Evolutionary conservation across 495 filamentous ascomycete species (phyloP).

Genomic region (Podospora conica): DNA sequence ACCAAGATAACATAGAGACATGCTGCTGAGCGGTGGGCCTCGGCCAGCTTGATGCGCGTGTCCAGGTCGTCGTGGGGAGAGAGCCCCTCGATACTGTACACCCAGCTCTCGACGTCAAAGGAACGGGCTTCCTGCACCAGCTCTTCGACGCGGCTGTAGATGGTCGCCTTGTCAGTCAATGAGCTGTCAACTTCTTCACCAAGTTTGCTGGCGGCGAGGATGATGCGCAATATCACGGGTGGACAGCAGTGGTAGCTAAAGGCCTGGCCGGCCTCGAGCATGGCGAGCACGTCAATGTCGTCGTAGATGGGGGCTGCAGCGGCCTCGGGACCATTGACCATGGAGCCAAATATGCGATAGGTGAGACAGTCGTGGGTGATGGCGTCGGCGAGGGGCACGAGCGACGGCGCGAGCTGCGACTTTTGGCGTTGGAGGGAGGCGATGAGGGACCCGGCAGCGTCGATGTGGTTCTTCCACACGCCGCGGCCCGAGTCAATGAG

Average conservation of each 20-base stretch:
- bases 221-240: slow-evolving; percentile 32
- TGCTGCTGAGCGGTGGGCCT: slow-evolving; percentile 41
- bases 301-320: slow-evolving; percentile 8
- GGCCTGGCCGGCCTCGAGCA: slow-evolving; percentile 37
- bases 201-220: slow-evolving; percentile 32
- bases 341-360: slow-evolving; percentile 36
- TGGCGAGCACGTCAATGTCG: slow-evolving; percentile 26
- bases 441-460: slow-evolving; percentile 43
- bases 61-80: slow-evolving; percentile 24
- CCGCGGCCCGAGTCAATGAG: slow-evolving; percentile 51
- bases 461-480: slow-evolving; percentile 50
- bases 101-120: slow-evolving; percentile 35
- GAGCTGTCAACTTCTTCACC: slow-evolving; percentile 15
- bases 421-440: slow-evolving; percentile 18
- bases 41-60: slow-evolving; percentile 38
- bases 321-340: slow-evolving; percentile 18
- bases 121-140: slow-evolving; percentile 27
- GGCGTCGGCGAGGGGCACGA: slow-evolving; percentile 33
- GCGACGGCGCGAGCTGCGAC: slow-evolving; percentile 23
- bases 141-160: slow-evolving; percentile 10
- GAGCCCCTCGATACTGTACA: slow-evolving; percentile 31
- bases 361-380: slow-evolving; percentile 43
- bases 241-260: slow-evolving; percentile 45
- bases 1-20: slow-evolving; percentile 34
- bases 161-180: background rate